Percentiles rank a stretch among this genome's conserved stretches.
These are phyloP conservation scores for Arthrinium puccinioides DNA, from an alignment of 2,329 filamentous ascomycete species.

Conservation along the genomic window DNA sequence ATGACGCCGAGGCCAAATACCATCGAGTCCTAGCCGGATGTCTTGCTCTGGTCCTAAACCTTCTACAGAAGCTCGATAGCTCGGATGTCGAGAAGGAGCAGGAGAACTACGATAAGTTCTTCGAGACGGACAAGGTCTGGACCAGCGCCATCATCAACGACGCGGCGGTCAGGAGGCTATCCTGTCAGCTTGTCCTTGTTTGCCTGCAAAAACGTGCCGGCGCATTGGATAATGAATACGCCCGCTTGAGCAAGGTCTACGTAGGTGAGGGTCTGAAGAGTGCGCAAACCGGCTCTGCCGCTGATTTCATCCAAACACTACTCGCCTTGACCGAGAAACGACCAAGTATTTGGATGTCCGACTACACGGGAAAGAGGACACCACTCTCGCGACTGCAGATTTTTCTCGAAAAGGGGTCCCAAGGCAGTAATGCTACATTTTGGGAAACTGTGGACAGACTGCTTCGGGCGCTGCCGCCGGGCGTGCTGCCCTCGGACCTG, in stretches of 20 bases:
- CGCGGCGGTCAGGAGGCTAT: slow-evolving; percentile 39
- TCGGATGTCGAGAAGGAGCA: slow-evolving; percentile 53
- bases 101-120: slow-evolving; percentile 56
- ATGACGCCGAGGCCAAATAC: slow-evolving; percentile 84
- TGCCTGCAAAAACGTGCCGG: slow-evolving; percentile 40
- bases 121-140: slow-evolving; percentile 63
- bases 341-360: slow-evolving; percentile 67
- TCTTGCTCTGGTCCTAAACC: slow-evolving; percentile 45
- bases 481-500: slow-evolving; percentile 41
- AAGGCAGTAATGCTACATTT: slow-evolving; percentile 63
- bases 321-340: slow-evolving; percentile 55
- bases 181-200: slow-evolving; percentile 42
- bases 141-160: slow-evolving; percentile 58
- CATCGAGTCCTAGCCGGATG: slow-evolving; percentile 59
- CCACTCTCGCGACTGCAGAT: slow-evolving; percentile 52
- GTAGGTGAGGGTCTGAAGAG: slow-evolving; percentile 67
- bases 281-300: slow-evolving; percentile 66
- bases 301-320: slow-evolving; percentile 63
- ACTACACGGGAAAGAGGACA: slow-evolving; percentile 45
- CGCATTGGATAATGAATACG: slow-evolving; percentile 40
- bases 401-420: slow-evolving; percentile 78
- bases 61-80: slow-evolving; percentile 40
- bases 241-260: slow-evolving; percentile 50
- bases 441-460: slow-evolving; percentile 65
- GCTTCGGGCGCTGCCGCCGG: slow-evolving; percentile 48